A percentile compares a stretch with the other conserved stretches of the same genome.
phyloP scores from a whole-genome alignment of 2,329 filamentous ascomycete genomes.

The Neurospora crassa region DNA sequence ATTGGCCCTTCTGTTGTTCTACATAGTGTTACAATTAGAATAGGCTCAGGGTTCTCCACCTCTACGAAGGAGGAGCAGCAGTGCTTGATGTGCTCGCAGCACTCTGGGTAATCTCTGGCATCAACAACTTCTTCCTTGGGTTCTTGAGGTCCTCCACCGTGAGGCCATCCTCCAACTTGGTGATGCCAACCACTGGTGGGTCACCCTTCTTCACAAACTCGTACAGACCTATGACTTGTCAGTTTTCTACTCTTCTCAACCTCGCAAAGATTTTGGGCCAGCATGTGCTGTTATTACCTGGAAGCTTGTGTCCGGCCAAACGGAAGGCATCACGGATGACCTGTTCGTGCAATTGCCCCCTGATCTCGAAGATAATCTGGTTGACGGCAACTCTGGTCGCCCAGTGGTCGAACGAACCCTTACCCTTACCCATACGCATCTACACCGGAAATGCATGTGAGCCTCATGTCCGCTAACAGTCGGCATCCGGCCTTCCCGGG shows the following conservation, averaged over 20 bases:
- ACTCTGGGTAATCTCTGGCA: conserved; percentile 29
- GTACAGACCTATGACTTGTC: conserved; percentile 52
- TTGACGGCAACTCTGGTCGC: conserved; percentile 81
- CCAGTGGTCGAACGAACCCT: conserved; percentile 96
- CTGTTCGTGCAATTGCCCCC: conserved; percentile 88
- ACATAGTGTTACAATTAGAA: not conserved
- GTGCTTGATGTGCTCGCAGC: conserved; percentile 24
- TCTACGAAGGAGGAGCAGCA: conserved; percentile 26
- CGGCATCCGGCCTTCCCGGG: not conserved
- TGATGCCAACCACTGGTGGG: conserved; percentile 81
- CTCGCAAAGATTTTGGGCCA: not conserved
- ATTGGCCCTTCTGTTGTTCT: not conserved
- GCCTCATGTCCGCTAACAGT: not conserved
- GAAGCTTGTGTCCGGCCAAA: conserved; percentile 88
- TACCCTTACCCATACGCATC: conserved; percentile 98
- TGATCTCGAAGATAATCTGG: conserved; percentile 86
- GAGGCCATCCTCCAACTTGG: conserved; percentile 72
- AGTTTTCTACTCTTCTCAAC: not conserved
- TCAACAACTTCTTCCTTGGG: conserved; percentile 55
- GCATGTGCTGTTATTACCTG: conserved; percentile 44
- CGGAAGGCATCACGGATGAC: conserved; percentile 89
- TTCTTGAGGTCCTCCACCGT: conserved; percentile 77
- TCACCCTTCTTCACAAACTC: conserved; percentile 94
- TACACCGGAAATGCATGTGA: conserved; percentile 21
- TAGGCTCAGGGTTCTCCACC: not conserved